These are phyloP conservation scores for Epichloe amarillans DNA, from an alignment of 2,329 filamentous ascomycete genomes.

Conservation along the genomic window DNA sequence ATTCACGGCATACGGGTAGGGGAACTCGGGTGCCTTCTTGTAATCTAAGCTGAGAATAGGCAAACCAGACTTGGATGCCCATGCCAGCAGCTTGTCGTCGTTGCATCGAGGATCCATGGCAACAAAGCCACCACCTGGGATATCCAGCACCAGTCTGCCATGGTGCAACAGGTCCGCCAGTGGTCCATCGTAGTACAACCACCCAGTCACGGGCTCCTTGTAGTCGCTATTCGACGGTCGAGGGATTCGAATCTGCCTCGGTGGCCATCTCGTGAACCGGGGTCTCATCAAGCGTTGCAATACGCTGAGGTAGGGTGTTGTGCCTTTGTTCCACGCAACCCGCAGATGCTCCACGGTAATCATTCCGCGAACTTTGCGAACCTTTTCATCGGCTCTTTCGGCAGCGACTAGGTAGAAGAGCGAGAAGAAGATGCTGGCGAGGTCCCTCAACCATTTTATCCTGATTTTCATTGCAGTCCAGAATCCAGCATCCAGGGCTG, in stretches of 20 bases:
- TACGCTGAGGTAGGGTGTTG: constrained; percentile 69
- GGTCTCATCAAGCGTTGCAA: constrained; percentile 63
- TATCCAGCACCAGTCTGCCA: constrained; percentile 69
- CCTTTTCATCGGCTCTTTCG: constrained; percentile 92
- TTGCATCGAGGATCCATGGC: constrained; percentile 93
- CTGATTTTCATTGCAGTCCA: constrained; percentile 96
- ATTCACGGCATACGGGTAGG: constrained; percentile 34
- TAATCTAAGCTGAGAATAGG: constrained; percentile 89
- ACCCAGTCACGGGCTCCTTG: constrained; percentile 67
- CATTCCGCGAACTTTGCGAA: constrained; percentile 73
- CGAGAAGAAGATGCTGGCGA: constrained; percentile 73
- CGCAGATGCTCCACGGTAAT: constrained; percentile 85
- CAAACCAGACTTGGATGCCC: constrained; percentile 80
- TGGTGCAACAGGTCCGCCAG: constrained; percentile 64
- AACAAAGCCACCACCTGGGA: constrained; percentile 90
- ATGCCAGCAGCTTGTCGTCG: constrained; percentile 85
- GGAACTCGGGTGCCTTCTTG: constrained; percentile 36
- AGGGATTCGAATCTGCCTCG: constrained; percentile 72
- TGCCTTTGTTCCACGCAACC: constrained; percentile 91
- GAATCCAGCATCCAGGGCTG: constrained; percentile 88
- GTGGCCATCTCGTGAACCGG: constrained; percentile 65
- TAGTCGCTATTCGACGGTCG: constrained; percentile 71
- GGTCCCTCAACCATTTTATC: constrained; percentile 63
- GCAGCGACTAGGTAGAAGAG: constrained; percentile 86
- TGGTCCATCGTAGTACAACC: constrained; percentile 91